These are phyloP conservation scores for Leccinum subatratum DNA, from an alignment of 1,284 basidiomycete genomes.

Conservation along the genomic window DNA sequence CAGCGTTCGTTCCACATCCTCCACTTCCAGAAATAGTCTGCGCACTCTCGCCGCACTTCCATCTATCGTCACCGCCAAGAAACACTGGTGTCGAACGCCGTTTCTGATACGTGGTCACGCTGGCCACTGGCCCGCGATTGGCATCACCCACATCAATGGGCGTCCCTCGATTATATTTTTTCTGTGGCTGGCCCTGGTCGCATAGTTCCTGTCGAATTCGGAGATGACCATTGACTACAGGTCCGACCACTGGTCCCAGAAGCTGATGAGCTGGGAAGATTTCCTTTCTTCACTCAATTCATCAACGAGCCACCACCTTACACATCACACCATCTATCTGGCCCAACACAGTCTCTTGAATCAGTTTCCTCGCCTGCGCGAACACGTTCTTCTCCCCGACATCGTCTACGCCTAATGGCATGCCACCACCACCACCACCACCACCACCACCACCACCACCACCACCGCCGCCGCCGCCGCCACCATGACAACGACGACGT, in stretches of 20 bases:
- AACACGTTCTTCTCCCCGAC: too few relatives aligned
- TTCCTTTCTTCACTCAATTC: constrained; percentile 61
- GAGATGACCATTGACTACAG: constrained; percentile 86
- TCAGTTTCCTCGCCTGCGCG: too few relatives aligned
- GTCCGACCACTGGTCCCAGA: constrained; percentile 76
- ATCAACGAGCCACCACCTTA: constrained; percentile 28
- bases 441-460: too few relatives aligned
- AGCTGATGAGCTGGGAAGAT: constrained; percentile 71
- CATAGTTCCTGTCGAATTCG: constrained; percentile 87
- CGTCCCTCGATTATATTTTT: constrained; percentile 63
- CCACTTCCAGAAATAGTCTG: constrained; percentile 32
- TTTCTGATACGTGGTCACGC: constrained; percentile 71
- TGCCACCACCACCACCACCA: too few relatives aligned
- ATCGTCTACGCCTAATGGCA: too few relatives aligned
- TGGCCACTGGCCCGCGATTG: constrained; percentile 68
- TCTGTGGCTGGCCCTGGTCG: constrained; percentile 70
- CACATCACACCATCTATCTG: constrained; percentile 55
- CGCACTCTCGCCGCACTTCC: constrained; percentile 43
- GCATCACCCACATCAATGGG: constrained; percentile 59
- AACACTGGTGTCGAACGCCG: constrained; percentile 44
- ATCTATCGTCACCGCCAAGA: constrained; percentile 52
- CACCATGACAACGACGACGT: too few relatives aligned
- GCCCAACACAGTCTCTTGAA: too few relatives aligned
- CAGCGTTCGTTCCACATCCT: constrained; percentile 14
- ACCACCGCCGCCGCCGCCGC: too few relatives aligned